Conservation (phyloP, 2,329 filamentous ascomycete species). For the Periglandula ipomoeae region DNA sequence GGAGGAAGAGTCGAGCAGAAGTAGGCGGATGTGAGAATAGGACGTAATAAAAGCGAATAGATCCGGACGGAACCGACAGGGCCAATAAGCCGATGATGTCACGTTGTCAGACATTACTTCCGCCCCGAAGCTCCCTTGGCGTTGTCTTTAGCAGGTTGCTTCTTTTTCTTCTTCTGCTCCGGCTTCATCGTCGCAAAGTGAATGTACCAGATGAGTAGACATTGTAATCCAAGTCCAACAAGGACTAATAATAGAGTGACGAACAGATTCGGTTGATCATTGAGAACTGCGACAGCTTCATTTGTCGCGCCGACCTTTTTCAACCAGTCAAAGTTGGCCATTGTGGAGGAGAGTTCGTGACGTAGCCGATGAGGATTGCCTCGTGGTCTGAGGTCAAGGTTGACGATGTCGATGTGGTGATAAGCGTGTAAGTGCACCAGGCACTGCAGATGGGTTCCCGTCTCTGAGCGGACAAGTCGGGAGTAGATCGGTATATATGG, state of each 20-base stretch:
- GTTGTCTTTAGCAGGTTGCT: constrained; percentile 10
- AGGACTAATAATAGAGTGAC: constrained; percentile 47
- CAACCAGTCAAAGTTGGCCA: constrained; percentile 50
- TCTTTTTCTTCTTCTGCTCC: constrained; percentile 45
- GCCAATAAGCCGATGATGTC: not conserved
- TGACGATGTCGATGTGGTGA: not conserved
- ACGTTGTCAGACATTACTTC: not conserved
- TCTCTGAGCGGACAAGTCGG: no score
- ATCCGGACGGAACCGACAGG: not conserved
- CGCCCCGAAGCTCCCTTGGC: not conserved
- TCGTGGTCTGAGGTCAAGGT: not conserved
- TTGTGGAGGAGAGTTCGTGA: constrained; percentile 10
- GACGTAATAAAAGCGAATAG: not conserved
- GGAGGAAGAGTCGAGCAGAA: not conserved
- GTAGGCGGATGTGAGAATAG: not conserved
- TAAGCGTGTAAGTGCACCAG: no score
- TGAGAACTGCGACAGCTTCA: constrained; percentile 48
- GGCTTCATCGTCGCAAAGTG: constrained; percentile 52
- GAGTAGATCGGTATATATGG: no score
- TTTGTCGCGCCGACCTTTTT: constrained; percentile 46
- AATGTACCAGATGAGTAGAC: constrained; percentile 46
- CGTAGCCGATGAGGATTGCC: not conserved
- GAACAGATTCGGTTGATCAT: constrained; percentile 52
- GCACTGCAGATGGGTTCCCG: no score
- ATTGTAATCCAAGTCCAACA: constrained; percentile 36